Conservation (phyloP, 257 asterid species). For the Marsdenia floribunda region DNA sequence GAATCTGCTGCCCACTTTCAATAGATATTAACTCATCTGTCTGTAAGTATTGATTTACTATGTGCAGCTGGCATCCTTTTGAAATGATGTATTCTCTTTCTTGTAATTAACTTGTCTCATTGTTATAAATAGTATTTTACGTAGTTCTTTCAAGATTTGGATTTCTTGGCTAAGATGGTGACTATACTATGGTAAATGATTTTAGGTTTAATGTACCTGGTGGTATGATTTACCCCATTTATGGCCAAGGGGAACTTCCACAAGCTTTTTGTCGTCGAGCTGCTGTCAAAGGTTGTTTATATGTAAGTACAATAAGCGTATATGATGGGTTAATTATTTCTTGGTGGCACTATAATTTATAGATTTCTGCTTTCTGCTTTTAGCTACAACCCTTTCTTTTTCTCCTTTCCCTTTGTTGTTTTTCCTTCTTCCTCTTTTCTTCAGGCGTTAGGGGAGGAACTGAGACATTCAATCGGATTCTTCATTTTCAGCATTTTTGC, state of each 20-base stretch:
- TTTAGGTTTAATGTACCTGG: conserved; percentile 90
- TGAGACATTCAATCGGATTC: background rate
- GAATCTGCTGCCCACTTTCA: background rate
- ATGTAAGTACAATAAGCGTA: conserved; percentile 43
- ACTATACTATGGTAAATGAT: background rate
- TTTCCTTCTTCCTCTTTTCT: background rate
- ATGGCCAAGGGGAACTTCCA: conserved; percentile 93
- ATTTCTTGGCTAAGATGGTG: background rate
- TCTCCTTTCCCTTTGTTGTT: background rate
- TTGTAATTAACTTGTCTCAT: background rate
- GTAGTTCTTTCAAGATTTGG: background rate
- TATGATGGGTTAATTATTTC: background rate
- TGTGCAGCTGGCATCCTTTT: background rate
- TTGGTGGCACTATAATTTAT: background rate
- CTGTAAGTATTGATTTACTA: too few species aligned
- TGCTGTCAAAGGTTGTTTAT: conserved; percentile 91
- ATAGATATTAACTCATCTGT: background rate
- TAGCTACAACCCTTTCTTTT: background rate
- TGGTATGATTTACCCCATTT: conserved; percentile 84
- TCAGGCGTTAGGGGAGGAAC: background rate
- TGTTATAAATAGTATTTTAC: background rate
- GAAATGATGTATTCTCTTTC: background rate
- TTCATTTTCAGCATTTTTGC: background rate
- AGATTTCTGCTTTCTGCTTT: background rate
- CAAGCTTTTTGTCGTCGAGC: conserved; percentile 98